Base-by-base conservation (phyloP, 345 rosid species). In the Ricinus communis region DNA sequence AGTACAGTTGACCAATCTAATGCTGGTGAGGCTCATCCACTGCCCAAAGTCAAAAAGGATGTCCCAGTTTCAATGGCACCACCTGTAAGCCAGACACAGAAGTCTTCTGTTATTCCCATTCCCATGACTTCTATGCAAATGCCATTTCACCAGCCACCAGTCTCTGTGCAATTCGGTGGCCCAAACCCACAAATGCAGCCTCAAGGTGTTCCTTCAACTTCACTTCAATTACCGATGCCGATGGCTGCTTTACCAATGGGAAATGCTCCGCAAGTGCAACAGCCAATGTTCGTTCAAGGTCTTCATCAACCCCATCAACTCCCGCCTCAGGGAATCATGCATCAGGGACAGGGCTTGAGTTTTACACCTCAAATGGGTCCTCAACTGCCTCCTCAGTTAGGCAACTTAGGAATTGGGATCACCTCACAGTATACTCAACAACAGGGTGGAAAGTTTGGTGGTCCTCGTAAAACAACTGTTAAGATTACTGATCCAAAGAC, bases 401-500 rank as follows among this genome's bases (percentile, higher is more conserved):
- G 94, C 57, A 92, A 83, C 76, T 38, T 92, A 71, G 96, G 93
- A 71, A 86, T 93, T 43, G 86, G 88, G 58, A 75, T 93, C 45
- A 62, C 75, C 60, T 74, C 90, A 9, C 97, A 85, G 68, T 91
- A 88, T 80, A 70, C 86, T 10, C 91, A 80, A 60, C 97, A 86
- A 71, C 99, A 87, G 68, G 98, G 90, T 67, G 90, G 87, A 3
- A 90, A 91, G 77, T 88, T 76, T 74, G 83, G 80, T 28, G 86
- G 88, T 72, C 80, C 69, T 57, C 94, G 96, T 62, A 90, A 88
- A 81, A 81, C 90, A 1, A 54, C 82, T 72, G 93, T 95, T 40
- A 95, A 90, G 79, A 93, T 95, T 60, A 93, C 97, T 74, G 93
- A 95, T 81, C 98, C 99, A 4, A 92, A 86, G 40, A 95, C 99